Conservation (phyloP, 768 basidiomycete species). For the Megacollybia marginata region DNA sequence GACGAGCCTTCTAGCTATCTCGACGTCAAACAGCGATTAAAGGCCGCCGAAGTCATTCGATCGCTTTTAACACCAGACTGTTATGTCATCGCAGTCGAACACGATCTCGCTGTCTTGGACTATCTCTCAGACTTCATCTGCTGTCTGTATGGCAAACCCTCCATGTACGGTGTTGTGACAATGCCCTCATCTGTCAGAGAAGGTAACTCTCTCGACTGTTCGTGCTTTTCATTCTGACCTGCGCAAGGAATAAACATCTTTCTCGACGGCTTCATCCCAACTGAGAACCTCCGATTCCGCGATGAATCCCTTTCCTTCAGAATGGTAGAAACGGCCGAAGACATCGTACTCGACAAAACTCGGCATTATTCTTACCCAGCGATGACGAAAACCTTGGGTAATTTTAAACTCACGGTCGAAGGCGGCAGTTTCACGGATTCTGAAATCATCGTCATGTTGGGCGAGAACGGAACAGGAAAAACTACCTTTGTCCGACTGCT, state of each 20-base stretch:
- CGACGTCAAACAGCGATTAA: conserved; percentile 92
- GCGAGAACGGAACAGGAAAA: conserved; percentile 99
- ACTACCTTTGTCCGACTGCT: conserved; percentile 95
- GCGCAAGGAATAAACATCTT: conserved; percentile 94
- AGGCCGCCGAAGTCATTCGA: conserved; percentile 93
- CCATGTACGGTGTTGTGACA: conserved; percentile 97
- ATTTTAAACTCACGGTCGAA: conserved; percentile 93
- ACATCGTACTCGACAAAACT: conserved; percentile 79
- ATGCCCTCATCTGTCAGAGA: conserved; percentile 98
- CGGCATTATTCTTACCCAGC: conserved; percentile 86
- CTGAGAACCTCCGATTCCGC: conserved; percentile 96
- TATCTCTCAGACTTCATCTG: conserved; percentile 99
- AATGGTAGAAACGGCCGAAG: conserved; percentile 95
- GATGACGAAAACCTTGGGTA: conserved; percentile 95
- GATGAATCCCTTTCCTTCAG: conserved; percentile 95
- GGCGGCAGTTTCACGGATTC: conserved; percentile 94
- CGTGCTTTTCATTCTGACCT: conserved; percentile 2
- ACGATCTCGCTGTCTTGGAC: conserved; percentile 96
- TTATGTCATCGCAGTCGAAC: conserved; percentile 97
- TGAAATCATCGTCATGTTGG: conserved; percentile 98
- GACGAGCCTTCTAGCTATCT: conserved; percentile 98
- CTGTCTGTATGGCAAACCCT: conserved; percentile 94
- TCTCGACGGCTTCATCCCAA: conserved; percentile 97
- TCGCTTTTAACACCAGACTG: conserved; percentile 72
- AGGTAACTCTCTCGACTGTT: conserved; percentile 40